phyloP scores from a whole-genome alignment of 1,284 basidiomycete genomes.

The Moesziomyces globuligerus region DNA sequence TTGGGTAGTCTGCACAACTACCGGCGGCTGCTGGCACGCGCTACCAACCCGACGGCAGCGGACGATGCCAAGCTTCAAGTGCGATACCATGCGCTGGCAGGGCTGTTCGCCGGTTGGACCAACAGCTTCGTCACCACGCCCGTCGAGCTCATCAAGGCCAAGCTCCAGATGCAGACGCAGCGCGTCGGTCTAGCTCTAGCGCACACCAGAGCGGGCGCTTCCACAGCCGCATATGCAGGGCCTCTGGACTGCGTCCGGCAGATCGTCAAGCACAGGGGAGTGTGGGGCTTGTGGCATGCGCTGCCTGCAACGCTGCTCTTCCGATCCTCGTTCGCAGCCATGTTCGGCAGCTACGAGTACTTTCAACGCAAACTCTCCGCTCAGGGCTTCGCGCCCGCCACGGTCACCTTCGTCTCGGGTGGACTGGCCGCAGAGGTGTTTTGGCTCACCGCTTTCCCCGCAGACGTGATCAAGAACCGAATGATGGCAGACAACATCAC shows the following conservation, averaged over 20 bases:
- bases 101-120: slow-evolving; percentile 79
- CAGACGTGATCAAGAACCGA: slow-evolving; percentile 77
- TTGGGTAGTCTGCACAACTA: slow-evolving; percentile 74
- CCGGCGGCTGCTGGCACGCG: slow-evolving; percentile 29
- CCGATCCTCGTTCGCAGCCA: slow-evolving; percentile 60
- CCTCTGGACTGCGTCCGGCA: slow-evolving; percentile 67
- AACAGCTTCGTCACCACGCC: slow-evolving; percentile 76
- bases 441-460: slow-evolving; percentile 75
- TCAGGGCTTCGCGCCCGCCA: slow-evolving; percentile 73
- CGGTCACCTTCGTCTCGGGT: slow-evolving; percentile 77
- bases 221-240: slow-evolving; percentile 50
- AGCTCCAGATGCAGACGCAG: slow-evolving; percentile 79
- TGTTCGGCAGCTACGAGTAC: slow-evolving; percentile 66
- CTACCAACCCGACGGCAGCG: slow-evolving; percentile 17
- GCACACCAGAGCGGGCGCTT: background rate
- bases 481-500: slow-evolving; percentile 72
- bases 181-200: slow-evolving; percentile 67
- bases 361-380: slow-evolving; percentile 53
- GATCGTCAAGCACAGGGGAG: slow-evolving; percentile 60
- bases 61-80: slow-evolving; percentile 42
- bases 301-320: slow-evolving; percentile 68
- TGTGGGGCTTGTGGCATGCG: slow-evolving; percentile 66
- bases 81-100: slow-evolving; percentile 71
- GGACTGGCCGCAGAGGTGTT: slow-evolving; percentile 66
- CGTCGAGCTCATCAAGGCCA: slow-evolving; percentile 73